phyloP scores from a whole-genome alignment of 345 rosid species.

The Crucihimalaya himalaica region DNA sequence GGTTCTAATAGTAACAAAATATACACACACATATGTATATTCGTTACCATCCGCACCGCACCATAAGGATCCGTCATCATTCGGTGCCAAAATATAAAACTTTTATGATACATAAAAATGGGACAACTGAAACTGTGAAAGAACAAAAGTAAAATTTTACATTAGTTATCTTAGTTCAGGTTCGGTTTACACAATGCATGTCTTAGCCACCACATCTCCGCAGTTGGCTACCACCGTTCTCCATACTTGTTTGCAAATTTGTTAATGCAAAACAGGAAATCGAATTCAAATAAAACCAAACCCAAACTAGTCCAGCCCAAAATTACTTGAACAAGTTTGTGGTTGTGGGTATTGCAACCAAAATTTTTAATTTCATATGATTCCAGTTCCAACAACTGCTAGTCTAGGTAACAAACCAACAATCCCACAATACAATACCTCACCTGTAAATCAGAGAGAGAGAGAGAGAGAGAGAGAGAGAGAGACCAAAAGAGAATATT shows the following conservation, averaged over 20 bases:
- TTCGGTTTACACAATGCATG: neutral
- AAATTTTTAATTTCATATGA: neutral
- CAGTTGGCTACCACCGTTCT: neutral
- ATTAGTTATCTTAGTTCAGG: neutral
- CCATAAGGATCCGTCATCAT: no score
- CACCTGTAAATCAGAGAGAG: neutral
- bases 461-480: conserved; percentile 1
- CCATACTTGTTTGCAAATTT: neutral
- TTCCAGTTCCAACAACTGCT: conserved; percentile 3
- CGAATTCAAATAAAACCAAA: neutral
- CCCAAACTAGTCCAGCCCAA: neutral
- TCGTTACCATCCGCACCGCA: no score
- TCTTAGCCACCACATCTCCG: neutral
- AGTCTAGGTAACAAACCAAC: conserved; percentile 12
- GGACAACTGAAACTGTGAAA: neutral
- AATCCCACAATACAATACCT: conserved; percentile 15
- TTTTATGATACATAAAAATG: neutral
- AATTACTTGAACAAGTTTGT: neutral
- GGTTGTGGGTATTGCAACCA: neutral
- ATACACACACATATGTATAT: no score
- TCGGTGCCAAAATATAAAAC: no score
- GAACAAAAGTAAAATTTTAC: neutral
- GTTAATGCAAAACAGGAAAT: neutral
- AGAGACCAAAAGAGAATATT: neutral
- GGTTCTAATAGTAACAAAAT: no score